These are phyloP conservation scores for Sarcodon sp. DNA, from an alignment of 768 basidiomycete genomes.

Conservation along the genomic window DNA sequence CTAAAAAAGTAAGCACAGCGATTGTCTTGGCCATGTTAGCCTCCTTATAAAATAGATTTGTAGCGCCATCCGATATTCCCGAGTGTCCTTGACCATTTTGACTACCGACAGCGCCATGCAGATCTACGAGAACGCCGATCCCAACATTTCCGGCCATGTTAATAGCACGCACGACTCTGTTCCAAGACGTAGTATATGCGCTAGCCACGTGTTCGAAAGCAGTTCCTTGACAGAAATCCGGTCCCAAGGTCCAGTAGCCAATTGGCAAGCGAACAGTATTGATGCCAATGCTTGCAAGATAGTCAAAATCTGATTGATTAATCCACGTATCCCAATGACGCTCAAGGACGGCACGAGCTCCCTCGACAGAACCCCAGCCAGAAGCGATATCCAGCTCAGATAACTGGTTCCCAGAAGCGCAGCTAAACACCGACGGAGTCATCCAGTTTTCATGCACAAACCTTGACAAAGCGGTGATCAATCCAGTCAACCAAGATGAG, in stretches of 20 bases:
- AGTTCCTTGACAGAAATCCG: conserved; percentile 19
- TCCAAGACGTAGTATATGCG: conserved; percentile 33
- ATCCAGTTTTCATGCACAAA: conserved; percentile 71
- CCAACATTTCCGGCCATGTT: conserved; percentile 24
- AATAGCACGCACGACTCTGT: conserved; percentile 28
- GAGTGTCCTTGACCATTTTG: conserved; percentile 30
- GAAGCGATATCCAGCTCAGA: conserved; percentile 58
- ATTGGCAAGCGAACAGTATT: conserved; percentile 50
- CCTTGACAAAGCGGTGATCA: conserved; percentile 19
- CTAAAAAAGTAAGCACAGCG: conserved; percentile 24
- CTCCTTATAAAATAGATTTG: conserved; percentile 23
- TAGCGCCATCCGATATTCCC: conserved; percentile 28
- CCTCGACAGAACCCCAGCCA: conserved; percentile 36
- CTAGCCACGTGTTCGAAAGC: conserved; percentile 26
- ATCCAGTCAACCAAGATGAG: not conserved
- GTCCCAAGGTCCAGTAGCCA: conserved; percentile 35
- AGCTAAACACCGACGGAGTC: conserved; percentile 50
- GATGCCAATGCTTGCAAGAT: conserved; percentile 42
- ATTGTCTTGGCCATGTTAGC: conserved; percentile 26
- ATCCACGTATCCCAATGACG: conserved; percentile 70
- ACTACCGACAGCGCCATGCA: conserved; percentile 40
- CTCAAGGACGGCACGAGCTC: conserved; percentile 41
- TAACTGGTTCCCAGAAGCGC: conserved; percentile 34
- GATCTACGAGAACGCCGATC: conserved; percentile 38
- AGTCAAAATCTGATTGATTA: conserved; percentile 48